These are phyloP conservation scores for Akebia trifoliata DNA, from an alignment of 164 flowering plant species.

Conservation along the genomic window DNA sequence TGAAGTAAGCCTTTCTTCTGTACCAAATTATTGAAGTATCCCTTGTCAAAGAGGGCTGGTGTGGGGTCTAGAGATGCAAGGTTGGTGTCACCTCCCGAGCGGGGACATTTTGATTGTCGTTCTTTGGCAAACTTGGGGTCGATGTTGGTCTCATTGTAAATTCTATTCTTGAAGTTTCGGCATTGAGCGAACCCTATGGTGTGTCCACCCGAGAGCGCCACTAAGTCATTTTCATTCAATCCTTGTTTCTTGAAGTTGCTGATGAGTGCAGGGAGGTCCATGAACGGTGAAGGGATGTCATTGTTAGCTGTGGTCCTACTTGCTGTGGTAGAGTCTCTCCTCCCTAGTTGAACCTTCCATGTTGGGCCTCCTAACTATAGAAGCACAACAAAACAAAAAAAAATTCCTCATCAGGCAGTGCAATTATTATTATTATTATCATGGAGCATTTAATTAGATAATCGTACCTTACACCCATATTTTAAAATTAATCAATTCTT, in stretches of 20 bases:
- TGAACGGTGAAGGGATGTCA: slow-evolving; percentile 17
- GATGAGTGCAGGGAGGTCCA: slow-evolving; percentile 18
- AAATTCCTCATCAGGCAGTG: too few relatives aligned
- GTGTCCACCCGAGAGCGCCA: slow-evolving; percentile 30
- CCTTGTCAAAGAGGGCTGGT: slow-evolving; percentile 10
- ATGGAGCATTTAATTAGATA: too few relatives aligned
- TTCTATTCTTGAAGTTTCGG: background rate
- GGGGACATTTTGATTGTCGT: slow-evolving; percentile 7
- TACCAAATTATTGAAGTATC: slow-evolving; percentile 11
- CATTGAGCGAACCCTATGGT: slow-evolving; percentile 19
- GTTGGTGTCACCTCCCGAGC: slow-evolving; percentile 13
- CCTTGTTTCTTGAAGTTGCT: slow-evolving; percentile 18
- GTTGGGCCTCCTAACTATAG: slow-evolving; percentile 19
- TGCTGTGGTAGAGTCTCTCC: slow-evolving; percentile 26
- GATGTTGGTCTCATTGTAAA: slow-evolving; percentile 19
- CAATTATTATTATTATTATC: too few relatives aligned
- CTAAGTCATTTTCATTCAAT: slow-evolving; percentile 16
- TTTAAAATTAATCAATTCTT: too few relatives aligned
- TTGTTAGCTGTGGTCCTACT: slow-evolving; percentile 7
- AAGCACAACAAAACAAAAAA: background rate
- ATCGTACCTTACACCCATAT: too few relatives aligned
- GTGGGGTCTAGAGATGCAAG: slow-evolving; percentile 13
- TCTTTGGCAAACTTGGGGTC: slow-evolving; percentile 9
- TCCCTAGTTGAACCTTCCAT: slow-evolving; percentile 18
- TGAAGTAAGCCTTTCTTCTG: slow-evolving; percentile 14